phyloP scores from a whole-genome alignment of 495 filamentous ascomycete genomes.

The Elaphomyces granulatus region DNA sequence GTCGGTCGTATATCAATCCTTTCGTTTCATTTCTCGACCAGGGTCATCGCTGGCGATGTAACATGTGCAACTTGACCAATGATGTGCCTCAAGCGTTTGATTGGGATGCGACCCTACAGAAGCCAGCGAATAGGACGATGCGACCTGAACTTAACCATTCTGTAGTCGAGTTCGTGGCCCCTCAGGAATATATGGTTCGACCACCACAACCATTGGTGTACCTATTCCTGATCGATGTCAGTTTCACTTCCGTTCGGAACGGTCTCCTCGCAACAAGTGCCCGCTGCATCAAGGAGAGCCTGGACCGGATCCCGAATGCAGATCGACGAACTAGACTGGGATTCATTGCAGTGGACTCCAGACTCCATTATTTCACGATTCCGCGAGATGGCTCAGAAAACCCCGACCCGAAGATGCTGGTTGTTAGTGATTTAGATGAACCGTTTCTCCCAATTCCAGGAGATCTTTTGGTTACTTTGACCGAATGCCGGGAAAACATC shows the following conservation, averaged over 20 bases:
- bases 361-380: constrained; percentile 89
- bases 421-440: constrained; percentile 91
- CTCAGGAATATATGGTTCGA: constrained; percentile 98
- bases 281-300: constrained; percentile 84
- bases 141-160: constrained; percentile 83
- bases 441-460: constrained; percentile 90
- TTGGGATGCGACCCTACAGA: constrained; percentile 86
- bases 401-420: constrained; percentile 76
- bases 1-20: constrained; percentile 93
- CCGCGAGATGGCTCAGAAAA: constrained; percentile 74
- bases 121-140: constrained; percentile 78
- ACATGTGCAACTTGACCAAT: constrained; percentile 98
- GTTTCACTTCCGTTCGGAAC: constrained; percentile 77
- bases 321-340: constrained; percentile 84
- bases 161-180: constrained; percentile 92
- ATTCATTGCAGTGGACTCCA: constrained; percentile 91
- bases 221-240: constrained; percentile 93
- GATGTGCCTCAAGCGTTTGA: constrained; percentile 98
- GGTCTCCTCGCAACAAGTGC: constrained; percentile 92
- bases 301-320: constrained; percentile 94
- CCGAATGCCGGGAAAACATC: constrained; percentile 78
- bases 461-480: constrained; percentile 82
- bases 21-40: constrained; percentile 94
- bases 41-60: constrained; percentile 95
- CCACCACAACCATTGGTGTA: constrained; percentile 97